A percentile compares a stretch with the other conserved stretches of the same genome.
Evolutionary conservation across 2,329 filamentous ascomycete species (phyloP).

Genomic region (Colletotrichum liaoningense): DNA sequence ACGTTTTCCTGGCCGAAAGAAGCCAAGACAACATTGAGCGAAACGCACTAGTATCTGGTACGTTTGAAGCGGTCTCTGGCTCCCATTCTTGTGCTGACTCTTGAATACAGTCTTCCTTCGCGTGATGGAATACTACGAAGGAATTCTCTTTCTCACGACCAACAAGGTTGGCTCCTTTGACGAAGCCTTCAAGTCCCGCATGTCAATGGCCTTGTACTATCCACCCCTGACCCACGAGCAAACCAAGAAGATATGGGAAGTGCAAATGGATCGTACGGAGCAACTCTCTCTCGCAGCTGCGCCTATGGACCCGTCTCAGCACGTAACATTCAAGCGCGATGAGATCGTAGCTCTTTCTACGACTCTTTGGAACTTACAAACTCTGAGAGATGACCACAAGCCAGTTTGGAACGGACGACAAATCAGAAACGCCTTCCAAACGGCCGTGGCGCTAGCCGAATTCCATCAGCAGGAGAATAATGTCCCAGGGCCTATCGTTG

Average conservation of each 20-base stretch:
- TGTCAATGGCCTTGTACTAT: slow-evolving; percentile 54
- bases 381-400: slow-evolving; percentile 55
- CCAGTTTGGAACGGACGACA: slow-evolving; percentile 54
- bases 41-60: slow-evolving; percentile 19
- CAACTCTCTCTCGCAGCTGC: slow-evolving; percentile 35
- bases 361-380: slow-evolving; percentile 51
- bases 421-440: slow-evolving; percentile 58
- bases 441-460: slow-evolving; percentile 57
- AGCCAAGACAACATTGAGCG: slow-evolving; percentile 52
- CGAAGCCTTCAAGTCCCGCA: slow-evolving; percentile 60
- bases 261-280: slow-evolving; percentile 45
- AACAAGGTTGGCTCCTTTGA: slow-evolving; percentile 61
- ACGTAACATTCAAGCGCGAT: slow-evolving; percentile 45
- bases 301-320: slow-evolving; percentile 48
- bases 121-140: slow-evolving; percentile 62
- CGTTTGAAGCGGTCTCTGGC: background rate
- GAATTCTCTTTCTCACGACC: slow-evolving; percentile 62
- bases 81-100: background rate
- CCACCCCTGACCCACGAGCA: slow-evolving; percentile 51
- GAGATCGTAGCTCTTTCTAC: slow-evolving; percentile 46
- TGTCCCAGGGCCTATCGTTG: slow-evolving; percentile 26
- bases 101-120: slow-evolving; percentile 52
- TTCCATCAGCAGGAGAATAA: slow-evolving; percentile 37
- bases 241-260: slow-evolving; percentile 54
- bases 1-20: slow-evolving; percentile 73